These are phyloP conservation scores for Aureobasidium namibiae DNA, from an alignment of 2,329 filamentous ascomycete genomes.

Conservation along the genomic window DNA sequence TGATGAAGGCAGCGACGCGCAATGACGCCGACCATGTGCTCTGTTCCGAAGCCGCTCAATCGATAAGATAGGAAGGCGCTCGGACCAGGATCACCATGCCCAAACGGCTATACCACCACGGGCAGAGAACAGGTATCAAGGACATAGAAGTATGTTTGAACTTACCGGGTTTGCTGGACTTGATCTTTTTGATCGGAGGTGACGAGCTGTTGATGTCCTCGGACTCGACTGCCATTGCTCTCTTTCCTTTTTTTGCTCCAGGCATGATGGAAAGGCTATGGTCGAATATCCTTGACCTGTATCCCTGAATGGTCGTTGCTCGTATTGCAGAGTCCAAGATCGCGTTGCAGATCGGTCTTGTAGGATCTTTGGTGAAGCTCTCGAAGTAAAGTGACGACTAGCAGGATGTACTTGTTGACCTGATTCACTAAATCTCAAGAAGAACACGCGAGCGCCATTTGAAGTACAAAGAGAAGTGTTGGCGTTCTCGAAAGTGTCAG, in stretches of 20 bases:
- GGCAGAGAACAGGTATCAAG: not conserved
- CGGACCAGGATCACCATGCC: not conserved
- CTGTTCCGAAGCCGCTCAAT: not conserved
- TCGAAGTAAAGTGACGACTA: not conserved
- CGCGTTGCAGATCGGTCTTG: not conserved
- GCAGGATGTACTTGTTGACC: not conserved
- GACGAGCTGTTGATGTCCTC: not conserved
- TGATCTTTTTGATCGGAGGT: not conserved
- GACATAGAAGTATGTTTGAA: not conserved
- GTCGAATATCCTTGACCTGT: not conserved
- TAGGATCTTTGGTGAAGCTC: no score
- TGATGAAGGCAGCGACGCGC: not conserved
- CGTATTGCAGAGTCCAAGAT: not conserved
- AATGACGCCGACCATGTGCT: conserved; percentile 1
- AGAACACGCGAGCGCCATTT: not conserved
- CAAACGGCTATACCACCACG: not conserved
- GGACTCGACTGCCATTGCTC: not conserved
- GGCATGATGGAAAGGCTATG: not conserved
- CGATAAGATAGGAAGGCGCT: conserved; percentile 7
- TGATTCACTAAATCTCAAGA: not conserved
- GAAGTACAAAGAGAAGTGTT: not conserved
- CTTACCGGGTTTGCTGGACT: not conserved
- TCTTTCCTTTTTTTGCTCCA: not conserved
- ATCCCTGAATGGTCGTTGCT: not conserved
- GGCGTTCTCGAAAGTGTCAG: not conserved